Evolutionary conservation across 192 early-diverging fungal genomes (phyloP), one percentile per base, ranked within the genome.

Genomic region (Umbelopsis vinacea): DNA sequence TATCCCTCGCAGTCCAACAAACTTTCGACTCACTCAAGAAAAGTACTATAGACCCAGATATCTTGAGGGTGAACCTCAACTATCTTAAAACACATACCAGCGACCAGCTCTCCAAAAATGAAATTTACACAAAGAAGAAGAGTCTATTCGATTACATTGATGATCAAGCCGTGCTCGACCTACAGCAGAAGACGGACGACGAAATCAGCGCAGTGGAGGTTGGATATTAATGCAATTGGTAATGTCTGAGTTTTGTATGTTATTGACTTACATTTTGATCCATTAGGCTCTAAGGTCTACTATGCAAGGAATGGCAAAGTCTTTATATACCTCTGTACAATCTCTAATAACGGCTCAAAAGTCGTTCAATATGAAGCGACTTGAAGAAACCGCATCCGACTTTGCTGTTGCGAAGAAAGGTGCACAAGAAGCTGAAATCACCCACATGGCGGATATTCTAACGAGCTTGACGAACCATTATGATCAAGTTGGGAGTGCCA

Each of bases 391-490:
- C 6, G 76, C 79, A 6, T 63, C 81, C 12, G 46, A 66, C 21
- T 84, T 84, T 77, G 79, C 76, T 21, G 73, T 72, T 26, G 78
- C 78, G 50, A 84, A 84, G 48, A 70, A 75, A 67, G 71, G 69
- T 2, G 33, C 81, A 3, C 85, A 87, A 55, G 85, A 87, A 69
- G 70, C 75, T 2, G 79, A 84, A 17, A 83, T 80, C 2, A 71
- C 71, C 0, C 74, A 70, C 0, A 87, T 87, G 85, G 85, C 85
- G 11, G 85, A 83, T 45, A 80, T 78, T 3, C 60, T 87, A 35
- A 77, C 74, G 11, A 83, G 83, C 48, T 45, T 86, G 43, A 80
- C 81, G 0, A 83, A 84, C 19, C 85, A 86, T 55, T 86, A 84
- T 57, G 83, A 83, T 43, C 85, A 86, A 74, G 73, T 86, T 4